Evolutionary conservation across 116 monocot genomes (phyloP).

Genomic region (Posidonia oceanica): DNA sequence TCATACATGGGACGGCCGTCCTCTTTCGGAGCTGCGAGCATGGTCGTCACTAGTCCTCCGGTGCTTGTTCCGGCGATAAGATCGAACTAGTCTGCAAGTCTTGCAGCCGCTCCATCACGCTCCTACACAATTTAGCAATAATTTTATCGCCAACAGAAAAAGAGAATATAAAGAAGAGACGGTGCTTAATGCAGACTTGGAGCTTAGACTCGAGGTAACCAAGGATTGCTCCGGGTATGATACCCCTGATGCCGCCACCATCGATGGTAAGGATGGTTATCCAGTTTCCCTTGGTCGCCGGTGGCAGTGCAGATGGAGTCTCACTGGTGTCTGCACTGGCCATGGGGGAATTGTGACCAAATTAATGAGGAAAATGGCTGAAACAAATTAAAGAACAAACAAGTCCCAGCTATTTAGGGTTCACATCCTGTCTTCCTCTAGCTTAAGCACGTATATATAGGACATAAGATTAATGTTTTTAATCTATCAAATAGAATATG

Average conservation of each 20-base stretch:
- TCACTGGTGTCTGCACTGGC: too few relatives aligned
- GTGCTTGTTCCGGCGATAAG: conserved; percentile 56
- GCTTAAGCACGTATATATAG: too few relatives aligned
- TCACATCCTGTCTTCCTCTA: too few relatives aligned
- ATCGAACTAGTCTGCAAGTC: conserved; percentile 56
- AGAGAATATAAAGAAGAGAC: background rate
- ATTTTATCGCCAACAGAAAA: background rate
- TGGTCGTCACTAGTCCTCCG: conserved; percentile 40
- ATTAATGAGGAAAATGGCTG: too few relatives aligned
- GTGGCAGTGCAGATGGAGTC: background rate
- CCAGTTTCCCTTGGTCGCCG: conserved; percentile 3
- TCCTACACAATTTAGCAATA: conserved; percentile 10
- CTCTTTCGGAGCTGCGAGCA: conserved; percentile 32
- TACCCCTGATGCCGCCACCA: conserved; percentile 47
- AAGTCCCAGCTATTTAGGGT: too few relatives aligned
- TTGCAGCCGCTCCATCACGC: conserved; percentile 31
- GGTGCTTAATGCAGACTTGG: conserved; percentile 15
- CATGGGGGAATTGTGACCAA: too few relatives aligned
- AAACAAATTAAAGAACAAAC: too few relatives aligned
- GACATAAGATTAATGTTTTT: too few relatives aligned
- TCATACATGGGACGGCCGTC: conserved; percentile 22
- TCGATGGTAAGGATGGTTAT: conserved; percentile 42
- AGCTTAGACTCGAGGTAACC: conserved; percentile 37
- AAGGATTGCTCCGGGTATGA: conserved; percentile 40
- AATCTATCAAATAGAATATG: too few relatives aligned